Percentiles rank a stretch among this genome's conserved stretches.
These are phyloP conservation scores for Friedmanniomyces simplex DNA, from an alignment of 495 filamentous ascomycete genomes.

Conservation along the genomic window DNA sequence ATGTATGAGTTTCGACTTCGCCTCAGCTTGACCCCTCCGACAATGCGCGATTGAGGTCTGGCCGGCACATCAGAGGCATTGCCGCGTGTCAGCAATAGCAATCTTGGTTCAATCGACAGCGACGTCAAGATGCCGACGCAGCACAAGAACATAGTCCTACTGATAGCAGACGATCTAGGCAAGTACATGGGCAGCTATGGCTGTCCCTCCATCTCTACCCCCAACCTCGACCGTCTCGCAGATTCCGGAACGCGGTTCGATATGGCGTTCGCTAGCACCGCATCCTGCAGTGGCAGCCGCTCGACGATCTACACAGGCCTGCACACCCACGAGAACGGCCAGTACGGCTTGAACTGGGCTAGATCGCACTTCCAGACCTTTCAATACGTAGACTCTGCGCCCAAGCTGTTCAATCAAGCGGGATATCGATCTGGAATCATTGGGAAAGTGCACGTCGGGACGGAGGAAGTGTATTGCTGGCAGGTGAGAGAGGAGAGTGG, in stretches of 20 bases:
- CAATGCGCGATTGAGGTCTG: too few species aligned
- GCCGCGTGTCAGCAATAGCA: too few species aligned
- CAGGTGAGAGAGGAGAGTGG: constrained; percentile 31
- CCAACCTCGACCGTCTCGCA: constrained; percentile 34
- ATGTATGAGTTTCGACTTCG: not conserved
- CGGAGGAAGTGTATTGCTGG: constrained; percentile 34
- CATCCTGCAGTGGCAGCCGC: constrained; percentile 37
- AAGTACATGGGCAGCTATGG: constrained; percentile 34
- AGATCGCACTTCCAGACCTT: constrained; percentile 36
- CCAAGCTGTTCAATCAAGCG: constrained; percentile 28
- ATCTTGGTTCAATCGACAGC: too few species aligned
- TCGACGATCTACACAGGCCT: constrained; percentile 39
- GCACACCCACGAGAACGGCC: constrained; percentile 39
- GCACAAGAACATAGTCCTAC: constrained; percentile 31
- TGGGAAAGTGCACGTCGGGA: constrained; percentile 40
- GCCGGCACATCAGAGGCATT: too few species aligned
- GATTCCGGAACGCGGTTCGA: constrained; percentile 29
- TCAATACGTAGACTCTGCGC: constrained; percentile 34
- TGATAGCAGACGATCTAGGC: constrained; percentile 39
- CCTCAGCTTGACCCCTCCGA: not conserved
- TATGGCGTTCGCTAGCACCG: constrained; percentile 37
- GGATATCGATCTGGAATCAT: constrained; percentile 38
- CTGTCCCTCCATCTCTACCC: constrained; percentile 27
- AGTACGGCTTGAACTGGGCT: constrained; percentile 32
- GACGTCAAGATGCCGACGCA: not conserved